Percentiles rank a stretch among this genome's conserved stretches.
Conservation (phyloP, 2,329 filamentous ascomycete species). For the Hymenoscyphus fraxineus region DNA sequence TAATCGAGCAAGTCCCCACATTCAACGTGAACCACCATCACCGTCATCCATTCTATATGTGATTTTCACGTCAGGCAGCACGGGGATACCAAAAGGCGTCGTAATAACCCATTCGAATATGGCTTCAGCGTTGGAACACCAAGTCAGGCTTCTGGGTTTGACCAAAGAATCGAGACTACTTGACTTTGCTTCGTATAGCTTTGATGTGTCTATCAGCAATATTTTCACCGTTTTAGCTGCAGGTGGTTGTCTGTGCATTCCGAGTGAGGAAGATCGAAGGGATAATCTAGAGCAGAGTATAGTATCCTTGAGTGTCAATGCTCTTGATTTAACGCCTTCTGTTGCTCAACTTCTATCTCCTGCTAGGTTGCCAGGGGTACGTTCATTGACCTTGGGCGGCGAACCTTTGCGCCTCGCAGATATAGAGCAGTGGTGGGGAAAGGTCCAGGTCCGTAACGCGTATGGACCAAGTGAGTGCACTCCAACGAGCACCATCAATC, state of each 20-base stretch:
- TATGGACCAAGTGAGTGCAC: slow-evolving; percentile 75
- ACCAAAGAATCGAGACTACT: background rate
- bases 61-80: slow-evolving; percentile 32
- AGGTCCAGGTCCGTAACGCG: slow-evolving; percentile 37
- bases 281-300: slow-evolving; percentile 10
- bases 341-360: slow-evolving; percentile 3
- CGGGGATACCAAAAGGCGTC: slow-evolving; percentile 20
- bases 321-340: slow-evolving; percentile 14
- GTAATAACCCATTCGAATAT: slow-evolving; percentile 23
- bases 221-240: slow-evolving; percentile 15
- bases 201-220: slow-evolving; percentile 12
- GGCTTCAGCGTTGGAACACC: slow-evolving; percentile 1
- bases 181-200: slow-evolving; percentile 16
- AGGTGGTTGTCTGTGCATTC: slow-evolving; percentile 18
- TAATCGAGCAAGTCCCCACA: background rate
- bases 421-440: slow-evolving; percentile 33
- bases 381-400: slow-evolving; percentile 10
- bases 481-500: background rate
- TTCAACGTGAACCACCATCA: background rate
- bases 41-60: background rate
- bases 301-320: slow-evolving; percentile 5
- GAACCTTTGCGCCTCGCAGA: slow-evolving; percentile 53
- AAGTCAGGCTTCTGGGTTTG: background rate
- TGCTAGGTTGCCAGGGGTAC: slow-evolving; percentile 18
- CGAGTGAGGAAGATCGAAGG: slow-evolving; percentile 15